Evolutionary conservation across 2,329 filamentous ascomycete genomes (phyloP), one percentile per base, ranked within the genome.

Genomic region (Arthrinium phaeospermum): DNA sequence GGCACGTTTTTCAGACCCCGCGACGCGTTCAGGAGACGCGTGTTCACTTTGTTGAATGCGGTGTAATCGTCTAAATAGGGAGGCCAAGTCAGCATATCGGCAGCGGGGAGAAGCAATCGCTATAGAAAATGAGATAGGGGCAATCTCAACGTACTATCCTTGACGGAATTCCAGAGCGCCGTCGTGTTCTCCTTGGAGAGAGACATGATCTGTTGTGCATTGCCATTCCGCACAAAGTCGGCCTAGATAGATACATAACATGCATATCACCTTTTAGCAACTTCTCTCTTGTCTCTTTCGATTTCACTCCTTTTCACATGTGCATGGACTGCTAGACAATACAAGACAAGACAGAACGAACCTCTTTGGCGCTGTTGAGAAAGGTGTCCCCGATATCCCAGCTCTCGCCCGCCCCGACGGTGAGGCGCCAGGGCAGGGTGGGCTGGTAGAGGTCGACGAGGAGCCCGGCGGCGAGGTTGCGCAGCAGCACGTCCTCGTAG

Each of bases 191-290:
- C 91, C 80, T 95, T 95, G 73, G 92, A 94, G 78, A 98, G 85
- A 71, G 91, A 92, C 94, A 98, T 97, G 78, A 97, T 95, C 73
- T 93, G 92, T 80, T 96, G 95, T 22, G 94, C 94, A 71, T 93
- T 96, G 64, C 95, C 94, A 76, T 96, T 96, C 70, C 95, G 90
- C 69, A 97, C 86, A 76, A 95, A 97, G 82, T 98, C 95, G 44
- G 95, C 95, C 87, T 90, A 72, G 30, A 37, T 22, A 37, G 4
- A 34, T 53, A 30, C 47, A 22, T 53, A 30, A 22, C 69, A 68
- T 27, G 22, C 51, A 47, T 16, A 44, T 14, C 27, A 13, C 19
- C 3, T 16, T 30, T 41, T 34, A 41, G 30, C 67, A 70, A 41
- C 7, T 41, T 27, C 30, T 49, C 16, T 37, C 13, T 45, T 5